phyloP scores from a whole-genome alignment of 2,329 filamentous ascomycete species.

The Stagonosporopsis chrysanthemi region DNA sequence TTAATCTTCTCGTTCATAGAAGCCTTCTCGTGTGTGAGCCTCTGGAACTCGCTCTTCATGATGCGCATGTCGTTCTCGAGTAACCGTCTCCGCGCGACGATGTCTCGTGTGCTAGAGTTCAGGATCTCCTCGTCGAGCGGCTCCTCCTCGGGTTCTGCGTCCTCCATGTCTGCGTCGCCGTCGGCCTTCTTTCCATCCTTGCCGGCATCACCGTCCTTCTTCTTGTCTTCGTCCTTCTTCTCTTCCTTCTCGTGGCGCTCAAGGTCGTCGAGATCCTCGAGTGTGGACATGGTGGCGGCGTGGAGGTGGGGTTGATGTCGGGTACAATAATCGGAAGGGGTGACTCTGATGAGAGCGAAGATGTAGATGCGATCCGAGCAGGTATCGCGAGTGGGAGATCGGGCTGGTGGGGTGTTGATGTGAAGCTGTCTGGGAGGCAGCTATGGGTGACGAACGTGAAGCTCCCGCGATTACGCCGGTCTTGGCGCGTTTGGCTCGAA shows the following conservation, averaged over 20 bases:
- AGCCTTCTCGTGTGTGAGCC: conserved; percentile 92
- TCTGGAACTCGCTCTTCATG: conserved; percentile 97
- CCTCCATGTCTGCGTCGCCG: conserved; percentile 90
- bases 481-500: conserved; percentile 28
- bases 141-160: conserved; percentile 72
- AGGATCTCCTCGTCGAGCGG: conserved; percentile 93
- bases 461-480: conserved; percentile 33
- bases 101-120: conserved; percentile 91
- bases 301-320: conserved; percentile 19
- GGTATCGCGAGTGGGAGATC: conserved; percentile 15
- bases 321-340: not conserved
- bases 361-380: conserved; percentile 5
- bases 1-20: conserved; percentile 99
- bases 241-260: conserved; percentile 79
- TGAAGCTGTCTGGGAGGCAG: conserved; percentile 43
- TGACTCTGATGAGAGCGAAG: not conserved
- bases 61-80: conserved; percentile 98
- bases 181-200: conserved; percentile 66
- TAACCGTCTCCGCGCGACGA: conserved; percentile 86
- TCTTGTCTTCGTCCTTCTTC: conserved; percentile 65
- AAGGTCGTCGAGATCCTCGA: conserved; percentile 90
- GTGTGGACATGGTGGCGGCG: conserved; percentile 74
- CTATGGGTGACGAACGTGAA: conserved; percentile 46
- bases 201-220: conserved; percentile 61
- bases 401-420: conserved; percentile 27